Percentiles rank a stretch among this genome's conserved stretches.
Evolutionary conservation across 441 rosid genomes (phyloP).

Genomic region (Erodium trifolium): DNA sequence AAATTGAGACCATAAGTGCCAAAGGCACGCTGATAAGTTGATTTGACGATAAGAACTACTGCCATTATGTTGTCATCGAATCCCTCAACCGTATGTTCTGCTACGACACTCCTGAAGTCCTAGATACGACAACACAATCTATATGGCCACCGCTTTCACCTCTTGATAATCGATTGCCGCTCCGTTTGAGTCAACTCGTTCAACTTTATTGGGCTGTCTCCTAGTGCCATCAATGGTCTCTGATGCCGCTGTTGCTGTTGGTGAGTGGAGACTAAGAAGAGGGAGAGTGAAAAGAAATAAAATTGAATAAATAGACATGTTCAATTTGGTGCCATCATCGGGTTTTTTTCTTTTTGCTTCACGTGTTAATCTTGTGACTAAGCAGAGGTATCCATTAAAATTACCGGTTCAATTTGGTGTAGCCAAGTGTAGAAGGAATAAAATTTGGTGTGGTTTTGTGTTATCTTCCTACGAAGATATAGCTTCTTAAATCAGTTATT

Average conservation of each 20-base stretch:
- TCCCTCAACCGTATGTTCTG: neutral
- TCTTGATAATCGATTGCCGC: neutral
- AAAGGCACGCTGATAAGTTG: constrained; percentile 17
- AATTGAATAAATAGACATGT: neutral
- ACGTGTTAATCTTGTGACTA: neutral
- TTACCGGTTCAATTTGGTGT: neutral
- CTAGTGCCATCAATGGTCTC: neutral
- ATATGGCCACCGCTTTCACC: neutral
- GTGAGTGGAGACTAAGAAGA: neutral
- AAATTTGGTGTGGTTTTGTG: too few species aligned
- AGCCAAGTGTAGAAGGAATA: neutral
- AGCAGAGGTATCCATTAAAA: neutral
- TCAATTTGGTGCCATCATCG: too few species aligned
- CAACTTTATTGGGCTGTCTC: neutral
- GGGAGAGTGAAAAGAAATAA: neutral
- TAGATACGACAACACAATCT: neutral
- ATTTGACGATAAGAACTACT: constrained; percentile 13
- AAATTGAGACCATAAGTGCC: constrained; percentile 18
- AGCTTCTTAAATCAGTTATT: neutral
- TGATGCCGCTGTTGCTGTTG: neutral
- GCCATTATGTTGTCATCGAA: constrained; percentile 14
- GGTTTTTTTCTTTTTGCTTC: too few species aligned
- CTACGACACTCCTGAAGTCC: neutral
- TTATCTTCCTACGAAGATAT: neutral
- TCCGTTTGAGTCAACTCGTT: neutral